A percentile compares a stretch with the other conserved stretches of the same genome.
Evolutionary conservation across 495 filamentous ascomycete species (phyloP).

Genomic region (Hapsidospora chrysogenum): DNA sequence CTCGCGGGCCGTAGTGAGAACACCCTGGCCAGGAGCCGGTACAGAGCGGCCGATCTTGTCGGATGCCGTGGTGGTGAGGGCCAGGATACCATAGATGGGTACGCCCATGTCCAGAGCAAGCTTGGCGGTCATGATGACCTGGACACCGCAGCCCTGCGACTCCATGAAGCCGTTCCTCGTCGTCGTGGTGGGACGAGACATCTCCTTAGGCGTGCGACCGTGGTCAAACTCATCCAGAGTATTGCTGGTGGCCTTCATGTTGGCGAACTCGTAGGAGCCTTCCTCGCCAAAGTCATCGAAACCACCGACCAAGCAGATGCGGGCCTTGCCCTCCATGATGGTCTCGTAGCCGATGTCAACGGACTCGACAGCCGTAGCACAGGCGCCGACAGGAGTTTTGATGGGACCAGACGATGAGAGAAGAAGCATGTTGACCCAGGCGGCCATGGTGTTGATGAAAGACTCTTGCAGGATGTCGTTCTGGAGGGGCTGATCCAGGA

Average conservation of each 20-base stretch:
- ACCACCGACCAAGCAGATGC: conserved; percentile 92
- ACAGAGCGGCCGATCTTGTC: conserved; percentile 98
- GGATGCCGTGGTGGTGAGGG: conserved; percentile 88
- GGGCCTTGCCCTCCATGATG: conserved; percentile 92
- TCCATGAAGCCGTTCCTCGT: conserved; percentile 99
- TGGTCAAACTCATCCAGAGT: conserved; percentile 91
- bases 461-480: conserved; percentile 99
- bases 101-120: conserved; percentile 97
- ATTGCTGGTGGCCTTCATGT: conserved; percentile 99
- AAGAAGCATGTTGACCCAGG: conserved; percentile 98
- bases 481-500: conserved; percentile 91
- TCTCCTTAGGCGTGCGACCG: conserved; percentile 87
- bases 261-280: conserved; percentile 98
- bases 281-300: conserved; percentile 99
- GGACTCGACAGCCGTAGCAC: conserved; percentile 93
- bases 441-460: conserved; percentile 99
- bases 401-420: conserved; percentile 94
- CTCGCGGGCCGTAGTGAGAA: conserved; percentile 94
- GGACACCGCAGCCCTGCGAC: conserved; percentile 94
- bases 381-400: conserved; percentile 96
- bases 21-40: conserved; percentile 88
- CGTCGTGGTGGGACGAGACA: conserved; percentile 94
- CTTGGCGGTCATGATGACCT: conserved; percentile 94
- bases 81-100: conserved; percentile 90
- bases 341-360: conserved; percentile 96